phyloP scores from a whole-genome alignment of 805 yeast genomes.

The Candida piceae region DNA sequence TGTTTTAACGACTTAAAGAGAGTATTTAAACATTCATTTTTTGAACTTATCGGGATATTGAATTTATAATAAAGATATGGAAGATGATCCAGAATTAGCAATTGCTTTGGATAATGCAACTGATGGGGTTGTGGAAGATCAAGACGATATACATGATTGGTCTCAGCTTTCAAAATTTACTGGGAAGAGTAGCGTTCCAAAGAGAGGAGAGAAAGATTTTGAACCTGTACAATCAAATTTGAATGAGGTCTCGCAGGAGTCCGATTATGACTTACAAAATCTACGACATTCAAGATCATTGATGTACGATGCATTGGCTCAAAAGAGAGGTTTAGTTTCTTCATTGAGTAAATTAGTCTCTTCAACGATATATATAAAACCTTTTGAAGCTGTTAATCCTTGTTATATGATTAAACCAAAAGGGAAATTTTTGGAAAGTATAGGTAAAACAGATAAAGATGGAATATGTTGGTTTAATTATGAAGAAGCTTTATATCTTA shows the following conservation, averaged over 20 bases:
- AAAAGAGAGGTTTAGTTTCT: constrained; percentile 40
- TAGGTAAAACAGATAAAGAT: constrained; percentile 54
- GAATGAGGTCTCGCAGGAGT: no score
- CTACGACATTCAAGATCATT: constrained; percentile 54
- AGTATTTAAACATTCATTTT: no score
- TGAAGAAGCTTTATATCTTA: constrained; percentile 70
- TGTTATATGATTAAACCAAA: constrained; percentile 42
- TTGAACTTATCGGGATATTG: no score
- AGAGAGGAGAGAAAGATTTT: constrained; percentile 79
- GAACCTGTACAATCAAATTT: constrained; percentile 47
- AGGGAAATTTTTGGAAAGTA: constrained; percentile 69
- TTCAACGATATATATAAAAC: constrained; percentile 21
- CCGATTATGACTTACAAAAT: constrained; percentile 24
- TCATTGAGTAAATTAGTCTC: constrained; percentile 21
- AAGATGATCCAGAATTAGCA: no score
- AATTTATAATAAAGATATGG: no score
- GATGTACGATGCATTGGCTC: constrained; percentile 65
- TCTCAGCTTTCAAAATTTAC: constrained; percentile 30
- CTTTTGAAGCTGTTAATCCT: constrained; percentile 1
- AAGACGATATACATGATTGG: constrained; percentile 54
- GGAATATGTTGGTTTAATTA: constrained; percentile 46
- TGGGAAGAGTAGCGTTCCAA: constrained; percentile 39
- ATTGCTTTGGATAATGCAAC: no score
- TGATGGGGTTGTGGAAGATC: no score
- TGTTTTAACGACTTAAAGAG: no score